Conservation (phyloP, 148 eudicot species). For the Pouteria glomerata region DNA sequence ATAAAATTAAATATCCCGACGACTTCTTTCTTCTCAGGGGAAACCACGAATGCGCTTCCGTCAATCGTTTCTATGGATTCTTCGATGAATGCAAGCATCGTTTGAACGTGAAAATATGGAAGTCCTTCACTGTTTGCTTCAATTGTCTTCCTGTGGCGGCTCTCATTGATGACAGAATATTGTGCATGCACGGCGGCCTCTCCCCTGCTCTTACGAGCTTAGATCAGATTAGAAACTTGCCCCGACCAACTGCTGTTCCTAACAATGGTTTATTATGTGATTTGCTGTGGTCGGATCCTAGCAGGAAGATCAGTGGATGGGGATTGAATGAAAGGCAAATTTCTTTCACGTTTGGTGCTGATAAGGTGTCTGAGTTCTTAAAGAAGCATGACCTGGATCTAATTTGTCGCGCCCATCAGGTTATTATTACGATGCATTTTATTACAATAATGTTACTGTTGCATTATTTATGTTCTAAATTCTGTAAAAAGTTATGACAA, state of each 20-base stretch:
- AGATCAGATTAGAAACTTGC: slow-evolving; percentile 19
- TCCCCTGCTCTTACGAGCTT: slow-evolving; percentile 17
- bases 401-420: slow-evolving; percentile 28
- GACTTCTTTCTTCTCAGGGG: slow-evolving; percentile 18
- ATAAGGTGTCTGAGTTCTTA: slow-evolving; percentile 20
- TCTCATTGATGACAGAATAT: slow-evolving; percentile 23
- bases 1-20: slow-evolving; percentile 21
- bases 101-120: slow-evolving; percentile 25
- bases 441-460: no score
- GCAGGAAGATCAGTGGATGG: slow-evolving; percentile 22
- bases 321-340: slow-evolving; percentile 26
- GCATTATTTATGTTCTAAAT: no score
- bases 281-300: slow-evolving; percentile 26
- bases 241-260: slow-evolving; percentile 21
- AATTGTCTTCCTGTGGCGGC: slow-evolving; percentile 26
- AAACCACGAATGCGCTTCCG: slow-evolving; percentile 24
- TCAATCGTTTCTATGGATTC: slow-evolving; percentile 23
- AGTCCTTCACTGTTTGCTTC: slow-evolving; percentile 22
- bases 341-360: slow-evolving; percentile 26
- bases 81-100: slow-evolving; percentile 23
- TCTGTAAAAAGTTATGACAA: no score
- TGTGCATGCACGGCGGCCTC: slow-evolving; percentile 26
- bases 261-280: slow-evolving; percentile 22
- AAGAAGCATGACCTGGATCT: slow-evolving; percentile 23
- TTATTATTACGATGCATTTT: no score